Conservation (phyloP, 108 stramenopile genomes). For the Chaetoceros tenuissimus region DNA sequence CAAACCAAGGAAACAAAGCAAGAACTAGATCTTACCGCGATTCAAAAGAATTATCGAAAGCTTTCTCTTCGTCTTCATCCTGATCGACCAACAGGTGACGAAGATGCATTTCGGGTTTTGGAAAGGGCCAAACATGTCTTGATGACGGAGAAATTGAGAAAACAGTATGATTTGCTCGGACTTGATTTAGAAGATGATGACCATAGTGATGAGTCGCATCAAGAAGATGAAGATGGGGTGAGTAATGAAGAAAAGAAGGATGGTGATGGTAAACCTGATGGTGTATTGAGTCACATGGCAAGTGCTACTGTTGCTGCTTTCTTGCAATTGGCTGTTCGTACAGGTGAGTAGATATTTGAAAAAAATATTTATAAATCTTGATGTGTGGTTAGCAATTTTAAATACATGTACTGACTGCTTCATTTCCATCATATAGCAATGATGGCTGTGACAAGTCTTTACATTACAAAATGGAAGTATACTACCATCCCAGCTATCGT, state of each 20-base stretch:
- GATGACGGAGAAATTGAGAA: constrained; percentile 48
- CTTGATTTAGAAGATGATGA: constrained; percentile 81
- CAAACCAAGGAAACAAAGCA: neutral
- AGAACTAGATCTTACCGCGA: constrained; percentile 43
- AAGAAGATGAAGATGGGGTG: constrained; percentile 13
- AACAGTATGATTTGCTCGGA: constrained; percentile 79
- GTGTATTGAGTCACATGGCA: constrained; percentile 67
- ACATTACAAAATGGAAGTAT: constrained; percentile 52
- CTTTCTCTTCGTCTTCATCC: constrained; percentile 60
- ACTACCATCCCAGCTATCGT: constrained; percentile 9
- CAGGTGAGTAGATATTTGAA: constrained; percentile 29
- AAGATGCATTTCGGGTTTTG: constrained; percentile 65
- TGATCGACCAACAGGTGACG: constrained; percentile 66
- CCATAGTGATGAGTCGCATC: constrained; percentile 5
- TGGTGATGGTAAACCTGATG: constrained; percentile 22
- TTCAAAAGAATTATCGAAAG: constrained; percentile 73
- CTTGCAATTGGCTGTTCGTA: constrained; percentile 67
- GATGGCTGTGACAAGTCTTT: constrained; percentile 6
- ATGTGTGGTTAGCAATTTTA: too few species aligned
- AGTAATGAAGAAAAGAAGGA: neutral
- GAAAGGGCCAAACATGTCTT: constrained; percentile 74
- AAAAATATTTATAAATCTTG: too few species aligned
- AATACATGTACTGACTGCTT: too few species aligned
- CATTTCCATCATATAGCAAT: neutral
- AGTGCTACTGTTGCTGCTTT: constrained; percentile 48